Evolutionary conservation across 441 rosid genomes (phyloP).

Genomic region (Erysimum cheiri): DNA sequence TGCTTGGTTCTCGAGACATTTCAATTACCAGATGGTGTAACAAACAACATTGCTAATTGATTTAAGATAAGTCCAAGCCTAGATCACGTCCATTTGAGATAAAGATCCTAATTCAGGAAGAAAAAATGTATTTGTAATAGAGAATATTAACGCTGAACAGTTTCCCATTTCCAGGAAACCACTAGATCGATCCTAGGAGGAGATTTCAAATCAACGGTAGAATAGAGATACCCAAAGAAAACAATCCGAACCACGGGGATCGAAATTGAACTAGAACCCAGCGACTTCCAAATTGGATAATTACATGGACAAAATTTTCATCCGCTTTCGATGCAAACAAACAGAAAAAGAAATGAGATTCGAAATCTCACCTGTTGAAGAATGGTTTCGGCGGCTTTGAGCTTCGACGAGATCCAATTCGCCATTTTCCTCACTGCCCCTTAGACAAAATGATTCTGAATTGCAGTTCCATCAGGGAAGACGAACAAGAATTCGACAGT

Average conservation of each 20-base stretch:
- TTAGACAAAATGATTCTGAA: constrained; percentile 6
- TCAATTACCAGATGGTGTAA: constrained; percentile 8
- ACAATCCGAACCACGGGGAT: constrained; percentile 2
- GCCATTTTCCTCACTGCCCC: constrained; percentile 53
- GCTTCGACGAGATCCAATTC: constrained; percentile 95
- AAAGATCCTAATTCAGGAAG: too few relatives aligned
- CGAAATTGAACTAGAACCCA: constrained; percentile 19
- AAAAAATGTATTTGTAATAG: too few relatives aligned
- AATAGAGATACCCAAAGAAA: background rate
- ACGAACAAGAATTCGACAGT: constrained; percentile 19
- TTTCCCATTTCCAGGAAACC: background rate
- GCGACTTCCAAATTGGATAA: constrained; percentile 12
- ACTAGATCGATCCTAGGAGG: background rate
- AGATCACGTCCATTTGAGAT: too few relatives aligned
- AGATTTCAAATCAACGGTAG: background rate
- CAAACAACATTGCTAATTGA: constrained; percentile 14
- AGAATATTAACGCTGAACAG: background rate
- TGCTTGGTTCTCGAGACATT: constrained; percentile 2
- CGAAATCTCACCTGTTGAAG: constrained; percentile 71
- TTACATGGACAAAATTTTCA: background rate
- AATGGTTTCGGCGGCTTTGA: constrained; percentile 93
- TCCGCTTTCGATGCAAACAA: constrained; percentile 31
- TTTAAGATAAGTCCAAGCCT: background rate
- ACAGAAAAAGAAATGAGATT: constrained; percentile 3
- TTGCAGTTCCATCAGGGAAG: constrained; percentile 25